These are phyloP conservation scores for Kluyveromyces siamensis DNA, from an alignment of 805 yeast species.

Conservation along the genomic window DNA sequence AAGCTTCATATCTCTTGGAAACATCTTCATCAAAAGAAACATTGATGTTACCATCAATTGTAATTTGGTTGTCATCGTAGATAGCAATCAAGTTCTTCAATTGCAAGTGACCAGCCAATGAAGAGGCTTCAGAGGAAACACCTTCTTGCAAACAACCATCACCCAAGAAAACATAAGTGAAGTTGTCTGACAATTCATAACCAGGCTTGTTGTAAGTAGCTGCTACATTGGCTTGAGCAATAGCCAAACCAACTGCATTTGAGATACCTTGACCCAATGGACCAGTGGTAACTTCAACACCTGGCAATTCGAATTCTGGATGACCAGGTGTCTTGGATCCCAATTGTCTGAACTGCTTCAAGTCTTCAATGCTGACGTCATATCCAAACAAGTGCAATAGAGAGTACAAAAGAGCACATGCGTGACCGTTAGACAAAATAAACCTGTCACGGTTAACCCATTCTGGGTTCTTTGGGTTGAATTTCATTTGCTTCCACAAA, in stretches of 20 bases:
- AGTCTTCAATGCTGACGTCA: constrained; percentile 66
- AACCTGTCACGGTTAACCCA: constrained; percentile 96
- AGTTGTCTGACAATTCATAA: constrained; percentile 59
- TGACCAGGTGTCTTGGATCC: constrained; percentile 94
- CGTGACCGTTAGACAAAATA: constrained; percentile 93
- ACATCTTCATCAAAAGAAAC: constrained; percentile 94
- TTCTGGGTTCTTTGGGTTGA: constrained; percentile 84
- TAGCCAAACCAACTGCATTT: constrained; percentile 93
- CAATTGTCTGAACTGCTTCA: constrained; percentile 83
- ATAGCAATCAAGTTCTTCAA: constrained; percentile 88
- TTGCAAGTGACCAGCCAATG: constrained; percentile 93
- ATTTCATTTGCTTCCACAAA: constrained; percentile 63
- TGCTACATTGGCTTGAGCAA: constrained; percentile 87
- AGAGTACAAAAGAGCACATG: constrained; percentile 81
- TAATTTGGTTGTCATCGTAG: constrained; percentile 94
- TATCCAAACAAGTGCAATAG: constrained; percentile 81
- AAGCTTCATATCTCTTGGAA: constrained; percentile 70
- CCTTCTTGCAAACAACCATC: constrained; percentile 99
- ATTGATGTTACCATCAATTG: constrained; percentile 89
- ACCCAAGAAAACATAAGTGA: constrained; percentile 77
- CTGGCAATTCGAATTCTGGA: constrained; percentile 88
- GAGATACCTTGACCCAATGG: constrained; percentile 97
- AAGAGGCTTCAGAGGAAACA: constrained; percentile 87
- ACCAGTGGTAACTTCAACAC: constrained; percentile 96
- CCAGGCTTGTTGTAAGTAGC: constrained; percentile 91